These are phyloP conservation scores for Plasmodium blacklocki DNA, from an alignment of 169 alveolate species.

Conservation along the genomic window DNA sequence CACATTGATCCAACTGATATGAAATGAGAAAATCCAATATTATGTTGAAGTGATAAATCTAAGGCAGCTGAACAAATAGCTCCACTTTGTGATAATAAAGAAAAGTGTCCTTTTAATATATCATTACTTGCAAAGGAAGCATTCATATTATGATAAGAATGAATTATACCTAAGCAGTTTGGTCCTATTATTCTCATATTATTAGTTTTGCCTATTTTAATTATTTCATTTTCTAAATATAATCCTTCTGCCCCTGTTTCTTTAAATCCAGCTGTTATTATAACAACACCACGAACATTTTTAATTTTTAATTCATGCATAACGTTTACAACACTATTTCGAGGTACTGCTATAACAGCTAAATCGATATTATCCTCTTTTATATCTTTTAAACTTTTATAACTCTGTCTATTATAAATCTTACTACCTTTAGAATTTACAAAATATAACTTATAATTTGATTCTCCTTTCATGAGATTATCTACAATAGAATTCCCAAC, in stretches of 20 bases:
- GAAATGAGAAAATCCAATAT: slow-evolving; percentile 87
- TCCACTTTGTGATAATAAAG: slow-evolving; percentile 85
- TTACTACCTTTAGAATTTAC: slow-evolving; percentile 77
- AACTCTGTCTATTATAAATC: slow-evolving; percentile 77
- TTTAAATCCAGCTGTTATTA: slow-evolving; percentile 86
- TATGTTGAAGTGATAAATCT: slow-evolving; percentile 86
- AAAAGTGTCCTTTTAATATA: slow-evolving; percentile 78
- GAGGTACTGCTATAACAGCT: slow-evolving; percentile 83
- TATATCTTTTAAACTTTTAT: slow-evolving; percentile 40
- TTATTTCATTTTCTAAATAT: slow-evolving; percentile 77
- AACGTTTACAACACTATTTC: slow-evolving; percentile 70
- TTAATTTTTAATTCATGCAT: slow-evolving; percentile 80
- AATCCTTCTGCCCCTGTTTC: slow-evolving; percentile 83
- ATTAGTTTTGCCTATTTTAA: slow-evolving; percentile 76
- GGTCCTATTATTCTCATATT: slow-evolving; percentile 84
- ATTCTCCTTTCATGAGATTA: slow-evolving; percentile 75
- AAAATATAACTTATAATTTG: slow-evolving; percentile 76
- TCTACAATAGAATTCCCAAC: slow-evolving; percentile 81
- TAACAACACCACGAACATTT: slow-evolving; percentile 79
- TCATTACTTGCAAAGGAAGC: slow-evolving; percentile 82
- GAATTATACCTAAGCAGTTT: slow-evolving; percentile 83
- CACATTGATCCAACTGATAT: slow-evolving; percentile 88
- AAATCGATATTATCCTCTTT: slow-evolving; percentile 75
- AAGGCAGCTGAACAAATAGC: slow-evolving; percentile 88
- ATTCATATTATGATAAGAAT: slow-evolving; percentile 78